Percentiles rank a stretch among this genome's conserved stretches.
These are phyloP conservation scores for Ophiobolus disseminans DNA, from an alignment of 2,329 filamentous ascomycete species.

Conservation along the genomic window DNA sequence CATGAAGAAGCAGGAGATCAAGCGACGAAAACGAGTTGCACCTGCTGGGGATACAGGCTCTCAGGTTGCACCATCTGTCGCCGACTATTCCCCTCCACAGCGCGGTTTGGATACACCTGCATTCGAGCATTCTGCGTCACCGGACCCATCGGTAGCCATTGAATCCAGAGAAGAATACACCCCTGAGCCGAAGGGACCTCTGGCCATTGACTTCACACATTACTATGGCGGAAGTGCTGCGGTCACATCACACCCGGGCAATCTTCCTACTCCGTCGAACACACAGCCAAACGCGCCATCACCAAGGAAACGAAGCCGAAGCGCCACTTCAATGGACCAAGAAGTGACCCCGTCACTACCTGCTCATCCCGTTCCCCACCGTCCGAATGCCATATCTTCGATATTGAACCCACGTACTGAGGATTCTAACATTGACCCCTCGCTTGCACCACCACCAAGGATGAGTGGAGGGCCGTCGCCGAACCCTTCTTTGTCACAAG, in stretches of 20 bases:
- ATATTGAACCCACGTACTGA: conserved; percentile 41
- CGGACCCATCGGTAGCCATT: conserved; percentile 39
- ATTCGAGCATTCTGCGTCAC: conserved; percentile 45
- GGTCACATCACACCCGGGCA: conserved; percentile 20
- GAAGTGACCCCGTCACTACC: conserved; percentile 30
- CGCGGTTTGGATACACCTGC: conserved; percentile 36
- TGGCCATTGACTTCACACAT: conserved; percentile 48
- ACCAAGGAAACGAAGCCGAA: conserved; percentile 47
- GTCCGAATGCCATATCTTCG: conserved; percentile 44
- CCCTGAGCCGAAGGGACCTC: conserved; percentile 37
- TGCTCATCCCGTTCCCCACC: conserved; percentile 35
- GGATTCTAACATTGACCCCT: conserved; percentile 43
- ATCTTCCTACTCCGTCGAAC: conserved; percentile 16
- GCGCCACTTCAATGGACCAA: conserved; percentile 36
- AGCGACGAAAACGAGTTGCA: conserved; percentile 91
- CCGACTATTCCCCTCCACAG: conserved; percentile 39
- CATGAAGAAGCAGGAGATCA: conserved; percentile 99
- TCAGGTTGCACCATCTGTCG: conserved; percentile 35
- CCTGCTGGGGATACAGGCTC: conserved; percentile 67
- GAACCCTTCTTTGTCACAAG: conserved; percentile 22
- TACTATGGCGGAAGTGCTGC: conserved; percentile 31
- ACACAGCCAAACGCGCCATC: conserved; percentile 29
- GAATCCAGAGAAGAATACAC: conserved; percentile 39
- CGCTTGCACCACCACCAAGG: conserved; percentile 31
- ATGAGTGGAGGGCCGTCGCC: conserved; percentile 30